These are phyloP conservation scores for Larix kaempferi DNA, from an alignment of 75 land plant species.

Conservation along the genomic window DNA sequence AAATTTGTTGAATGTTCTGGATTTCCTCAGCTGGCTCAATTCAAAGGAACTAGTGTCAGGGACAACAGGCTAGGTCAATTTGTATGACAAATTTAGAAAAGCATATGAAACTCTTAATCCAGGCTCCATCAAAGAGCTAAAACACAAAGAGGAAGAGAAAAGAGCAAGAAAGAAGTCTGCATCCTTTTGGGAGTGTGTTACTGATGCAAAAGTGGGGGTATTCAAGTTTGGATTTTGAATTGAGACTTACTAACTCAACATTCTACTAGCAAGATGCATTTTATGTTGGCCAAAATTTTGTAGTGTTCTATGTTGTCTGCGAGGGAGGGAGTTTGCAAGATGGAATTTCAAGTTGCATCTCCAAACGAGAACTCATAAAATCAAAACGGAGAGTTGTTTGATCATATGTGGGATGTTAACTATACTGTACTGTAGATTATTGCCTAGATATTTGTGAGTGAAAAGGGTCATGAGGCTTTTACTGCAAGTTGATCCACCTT, in stretches of 20 bases:
- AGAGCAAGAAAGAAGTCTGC: conserved; percentile 31
- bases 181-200: too few relatives aligned
- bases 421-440: neutral
- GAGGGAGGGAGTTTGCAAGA: too few relatives aligned
- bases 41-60: conserved; percentile 83
- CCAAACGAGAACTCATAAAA: neutral
- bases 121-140: conserved; percentile 60
- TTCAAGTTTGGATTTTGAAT: too few relatives aligned
- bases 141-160: conserved; percentile 50
- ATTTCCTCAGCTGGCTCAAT: too few relatives aligned
- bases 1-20: too few relatives aligned
- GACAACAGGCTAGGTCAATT: conserved; percentile 76
- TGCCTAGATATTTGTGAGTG: too few relatives aligned
- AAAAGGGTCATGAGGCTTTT: too few relatives aligned
- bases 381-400: neutral
- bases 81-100: too few relatives aligned
- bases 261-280: neutral
- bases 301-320: too few relatives aligned
- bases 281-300: too few relatives aligned
- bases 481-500: neutral
- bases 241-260: too few relatives aligned
- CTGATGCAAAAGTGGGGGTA: too few relatives aligned
- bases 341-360: neutral
- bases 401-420: neutral
- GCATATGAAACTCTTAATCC: conserved; percentile 56